Conservation (phyloP, 345 rosid genomes). For the Ailanthus altissimus region DNA sequence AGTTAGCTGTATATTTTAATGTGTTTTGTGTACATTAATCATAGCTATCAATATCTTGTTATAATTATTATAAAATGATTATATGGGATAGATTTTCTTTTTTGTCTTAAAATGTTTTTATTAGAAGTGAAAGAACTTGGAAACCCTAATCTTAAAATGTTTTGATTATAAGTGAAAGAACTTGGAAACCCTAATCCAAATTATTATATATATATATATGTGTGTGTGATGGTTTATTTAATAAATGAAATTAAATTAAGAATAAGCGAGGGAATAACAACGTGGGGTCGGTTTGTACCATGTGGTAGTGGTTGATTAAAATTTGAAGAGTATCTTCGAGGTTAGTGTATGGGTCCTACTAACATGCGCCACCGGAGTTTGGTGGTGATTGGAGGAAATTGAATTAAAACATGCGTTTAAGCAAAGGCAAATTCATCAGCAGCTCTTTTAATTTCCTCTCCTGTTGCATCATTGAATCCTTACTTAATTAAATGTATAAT, state of each 20-base stretch:
- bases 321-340: constrained; percentile 40
- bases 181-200: constrained; percentile 30
- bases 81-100: constrained; percentile 7
- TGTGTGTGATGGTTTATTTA: too few species aligned
- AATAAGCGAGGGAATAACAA: constrained; percentile 13
- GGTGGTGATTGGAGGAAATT: constrained; percentile 17
- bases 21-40: not conserved
- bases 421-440: constrained; percentile 22
- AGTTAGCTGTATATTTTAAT: not conserved
- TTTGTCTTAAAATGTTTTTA: constrained; percentile 18
- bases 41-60: constrained; percentile 5
- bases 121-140: constrained; percentile 32
- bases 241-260: too few species aligned
- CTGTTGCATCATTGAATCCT: too few species aligned
- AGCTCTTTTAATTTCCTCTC: too few species aligned
- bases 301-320: constrained; percentile 58
- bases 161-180: constrained; percentile 28
- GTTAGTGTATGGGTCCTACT: constrained; percentile 34
- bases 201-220: too few species aligned
- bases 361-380: constrained; percentile 35
- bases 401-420: constrained; percentile 24
- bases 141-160: constrained; percentile 24
- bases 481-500: too few species aligned
- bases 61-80: constrained; percentile 37
- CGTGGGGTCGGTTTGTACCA: constrained; percentile 41